A percentile compares a stretch with the other conserved stretches of the same genome.
Conservation (phyloP, 2,329 filamentous ascomycete genomes). For the Biscogniauxia marginata region DNA sequence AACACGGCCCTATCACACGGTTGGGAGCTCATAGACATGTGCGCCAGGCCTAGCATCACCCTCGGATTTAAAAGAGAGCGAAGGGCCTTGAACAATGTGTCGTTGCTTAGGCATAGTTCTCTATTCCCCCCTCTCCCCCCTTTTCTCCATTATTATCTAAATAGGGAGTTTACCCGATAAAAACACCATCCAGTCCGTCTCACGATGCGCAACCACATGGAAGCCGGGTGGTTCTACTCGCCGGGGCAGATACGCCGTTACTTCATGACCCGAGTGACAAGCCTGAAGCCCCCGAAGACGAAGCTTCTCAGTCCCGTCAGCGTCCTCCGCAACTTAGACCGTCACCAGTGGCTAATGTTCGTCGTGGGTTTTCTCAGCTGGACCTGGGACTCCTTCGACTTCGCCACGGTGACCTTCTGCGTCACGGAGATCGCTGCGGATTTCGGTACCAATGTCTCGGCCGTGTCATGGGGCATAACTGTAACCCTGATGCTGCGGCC, state of each 20-base stretch:
- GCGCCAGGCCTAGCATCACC: background rate
- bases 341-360: constrained; percentile 33
- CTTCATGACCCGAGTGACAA: constrained; percentile 33
- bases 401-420: constrained; percentile 16
- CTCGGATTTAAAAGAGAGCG: background rate
- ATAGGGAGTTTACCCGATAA: background rate
- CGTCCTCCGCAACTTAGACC: constrained; percentile 27
- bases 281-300: constrained; percentile 32
- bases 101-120: background rate
- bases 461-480: constrained; percentile 18
- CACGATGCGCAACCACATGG: constrained; percentile 22
- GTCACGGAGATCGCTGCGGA: constrained; percentile 18
- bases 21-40: background rate
- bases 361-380: constrained; percentile 13
- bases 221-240: constrained; percentile 27
- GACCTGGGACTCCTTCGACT: constrained; percentile 20
- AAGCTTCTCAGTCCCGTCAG: constrained; percentile 26
- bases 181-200: background rate
- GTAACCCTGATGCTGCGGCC: constrained; percentile 18
- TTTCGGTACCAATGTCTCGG: constrained; percentile 13
- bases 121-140: background rate
- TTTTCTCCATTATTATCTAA: background rate
- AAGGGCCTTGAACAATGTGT: too few relatives aligned
- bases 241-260: constrained; percentile 33
- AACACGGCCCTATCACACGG: too few relatives aligned